Evolutionary conservation across 2,329 filamentous ascomycete genomes (phyloP), one percentile per base, ranked within the genome.

Genomic region (Polytolypa hystricis): DNA sequence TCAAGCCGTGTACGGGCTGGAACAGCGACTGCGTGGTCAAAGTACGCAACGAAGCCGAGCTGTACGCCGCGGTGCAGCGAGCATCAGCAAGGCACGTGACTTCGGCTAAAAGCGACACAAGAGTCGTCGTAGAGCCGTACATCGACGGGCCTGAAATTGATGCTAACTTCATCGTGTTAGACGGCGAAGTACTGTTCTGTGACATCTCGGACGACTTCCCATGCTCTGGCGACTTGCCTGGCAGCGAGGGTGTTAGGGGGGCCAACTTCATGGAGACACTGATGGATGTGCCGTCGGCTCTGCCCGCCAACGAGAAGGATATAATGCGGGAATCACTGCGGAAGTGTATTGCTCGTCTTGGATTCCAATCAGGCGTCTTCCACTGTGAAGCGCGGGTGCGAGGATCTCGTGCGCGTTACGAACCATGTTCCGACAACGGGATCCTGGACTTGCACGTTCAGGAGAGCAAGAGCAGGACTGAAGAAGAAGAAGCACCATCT

Each of bases 91-190:
- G 35, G n/a, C 29, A 35, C 11, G 15, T 44, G 44, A 19, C 43
- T 39, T 17, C 42, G 38, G 14, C 35, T 35, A 11, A 46, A 26
- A 42, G 52, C 42, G 21, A 46, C 8, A 38, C 25, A 2, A 41
- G 50, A 5, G 47, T 63, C 14, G 46, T 64, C 1, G 45, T 66
- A 1, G 62, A 67, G 39, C 45, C 47, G 8, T 66, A 65, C 37
- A 42, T 58, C 12, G 52, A 57, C 5, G 64, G 63, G 0, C 63
- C 62, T 0, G 64, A 67, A 39, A 47, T 66, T 2, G 62, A 65
- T 37, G 56, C 51, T 30, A 65, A 66, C 44, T 47, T 67, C 12
- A 51, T 61, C 3, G 35, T 66, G 0, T 46, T 48, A 7, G 47
- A 65, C 30, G 61, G 61, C 1, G 46, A 63, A 23, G 26, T 65